Evolutionary conservation across 352 stramenopile genomes (phyloP), one percentile per base, ranked within the genome.

Genomic region (Stephanocyclus meneghinianus): DNA sequence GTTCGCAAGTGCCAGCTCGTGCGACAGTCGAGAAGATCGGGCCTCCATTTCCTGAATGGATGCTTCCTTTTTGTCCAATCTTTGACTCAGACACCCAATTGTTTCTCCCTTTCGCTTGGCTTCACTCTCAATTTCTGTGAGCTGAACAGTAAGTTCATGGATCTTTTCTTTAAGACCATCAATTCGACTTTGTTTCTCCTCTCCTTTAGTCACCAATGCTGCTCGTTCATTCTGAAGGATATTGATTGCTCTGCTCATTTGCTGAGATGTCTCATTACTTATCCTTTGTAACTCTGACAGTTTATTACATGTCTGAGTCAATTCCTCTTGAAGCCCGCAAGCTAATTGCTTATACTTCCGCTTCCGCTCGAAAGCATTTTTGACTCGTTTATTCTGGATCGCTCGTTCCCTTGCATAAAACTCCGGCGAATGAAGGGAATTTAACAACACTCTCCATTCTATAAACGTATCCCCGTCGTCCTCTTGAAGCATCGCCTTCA

Each of bases 401-500:
- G 65, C 47, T 74, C 76, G 35, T 69, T 83, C 76, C 56, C 51
- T 53, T 0, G 64, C 76, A 37, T 83, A 68, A 77, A 83, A 83
- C 18, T 78, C 60, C 11, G 76, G 69, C 42, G 63, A 76, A 65
- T 83, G 76, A 26, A 83, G 50, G 4, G 56, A 64, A 37, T 77
- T 32, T 13, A 83, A 37, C 11, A 83, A 60, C 45, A 53, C 21
- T 45, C 51, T 18, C 76, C 76, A 83, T 67, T 83, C 76, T 40
- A 55, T 21, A 65, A 78, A 83, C 2, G 57, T 56, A 2, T 71
- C 59, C 0, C 13, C 9, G 42, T 78, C 69, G 10, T 71, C 68
- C 35, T 78, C 64, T 67, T 74, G 60, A 59, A 83, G 76, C 63
- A 78, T 77, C 3, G 57, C 64, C 50, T 83, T 83, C 68, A 83